A percentile compares a stretch with the other conserved stretches of the same genome.
phyloP scores from a whole-genome alignment of 78 protist species.

The Emiliania huxleyi region DNA sequence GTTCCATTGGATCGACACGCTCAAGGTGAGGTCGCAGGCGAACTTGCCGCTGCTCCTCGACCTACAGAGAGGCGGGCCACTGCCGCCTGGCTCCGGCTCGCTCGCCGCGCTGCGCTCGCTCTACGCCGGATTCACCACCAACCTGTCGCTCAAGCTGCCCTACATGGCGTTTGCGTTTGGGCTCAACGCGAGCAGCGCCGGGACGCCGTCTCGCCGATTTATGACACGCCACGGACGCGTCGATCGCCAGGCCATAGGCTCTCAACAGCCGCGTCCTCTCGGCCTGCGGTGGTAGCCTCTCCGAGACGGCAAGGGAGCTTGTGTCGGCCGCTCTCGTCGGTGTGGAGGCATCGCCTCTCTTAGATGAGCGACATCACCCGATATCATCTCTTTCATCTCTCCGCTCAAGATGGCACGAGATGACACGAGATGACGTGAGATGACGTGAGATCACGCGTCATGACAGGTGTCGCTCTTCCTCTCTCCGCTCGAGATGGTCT shows the following conservation, averaged over 20 bases:
- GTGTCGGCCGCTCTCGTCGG: neutral
- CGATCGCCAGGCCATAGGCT: no score
- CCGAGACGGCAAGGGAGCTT: neutral
- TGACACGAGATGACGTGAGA: no score
- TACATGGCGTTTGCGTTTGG: slow-evolving; percentile 7
- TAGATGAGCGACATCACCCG: no score
- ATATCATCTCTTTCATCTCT: no score
- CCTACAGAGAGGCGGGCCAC: neutral
- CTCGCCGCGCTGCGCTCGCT: neutral
- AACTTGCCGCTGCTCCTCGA: neutral
- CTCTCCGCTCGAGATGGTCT: neutral
- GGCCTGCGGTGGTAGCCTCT: no score
- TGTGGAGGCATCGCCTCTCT: no score
- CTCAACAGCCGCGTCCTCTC: no score
- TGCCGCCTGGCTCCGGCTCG: neutral
- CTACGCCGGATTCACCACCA: neutral
- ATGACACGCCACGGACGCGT: no score
- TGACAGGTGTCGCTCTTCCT: neutral
- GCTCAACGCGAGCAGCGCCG: no score
- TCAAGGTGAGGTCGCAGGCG: neutral
- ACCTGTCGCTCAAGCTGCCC: neutral
- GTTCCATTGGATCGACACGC: neutral
- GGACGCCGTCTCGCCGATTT: no score
- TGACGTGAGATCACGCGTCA: no score
- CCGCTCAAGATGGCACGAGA: no score